These are phyloP conservation scores for Eucalyptus albens DNA, from an alignment of 345 rosid genomes.

Conservation along the genomic window DNA sequence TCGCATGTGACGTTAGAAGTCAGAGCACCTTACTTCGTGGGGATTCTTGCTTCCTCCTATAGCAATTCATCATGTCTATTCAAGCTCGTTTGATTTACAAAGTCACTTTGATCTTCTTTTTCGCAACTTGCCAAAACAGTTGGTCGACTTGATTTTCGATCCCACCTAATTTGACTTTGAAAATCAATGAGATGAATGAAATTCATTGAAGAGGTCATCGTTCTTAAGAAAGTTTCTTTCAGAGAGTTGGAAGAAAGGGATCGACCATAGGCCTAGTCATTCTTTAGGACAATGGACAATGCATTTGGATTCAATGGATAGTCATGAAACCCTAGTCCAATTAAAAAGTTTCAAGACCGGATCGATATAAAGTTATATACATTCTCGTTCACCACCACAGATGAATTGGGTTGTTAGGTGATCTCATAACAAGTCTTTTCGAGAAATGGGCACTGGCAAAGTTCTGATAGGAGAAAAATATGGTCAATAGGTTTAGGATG, in stretches of 20 bases:
- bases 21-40: fast-evolving
- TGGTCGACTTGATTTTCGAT: neutral
- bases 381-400: too few species aligned
- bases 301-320: neutral
- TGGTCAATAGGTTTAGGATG: neutral
- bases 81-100: neutral
- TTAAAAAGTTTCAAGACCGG: fast-evolving
- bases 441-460: neutral
- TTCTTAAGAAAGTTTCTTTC: neutral
- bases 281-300: neutral
- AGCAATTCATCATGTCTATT: neutral
- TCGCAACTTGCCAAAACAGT: neutral
- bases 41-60: neutral
- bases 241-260: neutral
- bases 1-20: neutral
- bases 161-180: neutral
- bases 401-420: neutral
- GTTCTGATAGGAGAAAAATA: neutral
- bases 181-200: neutral
- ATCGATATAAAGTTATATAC: too few species aligned
- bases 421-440: neutral
- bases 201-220: neutral
- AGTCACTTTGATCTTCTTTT: neutral
- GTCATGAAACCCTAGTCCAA: neutral
- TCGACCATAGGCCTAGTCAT: neutral